Evolutionary conservation across 768 basidiomycete genomes (phyloP).

Genomic region (Leccinum disarticulatum): DNA sequence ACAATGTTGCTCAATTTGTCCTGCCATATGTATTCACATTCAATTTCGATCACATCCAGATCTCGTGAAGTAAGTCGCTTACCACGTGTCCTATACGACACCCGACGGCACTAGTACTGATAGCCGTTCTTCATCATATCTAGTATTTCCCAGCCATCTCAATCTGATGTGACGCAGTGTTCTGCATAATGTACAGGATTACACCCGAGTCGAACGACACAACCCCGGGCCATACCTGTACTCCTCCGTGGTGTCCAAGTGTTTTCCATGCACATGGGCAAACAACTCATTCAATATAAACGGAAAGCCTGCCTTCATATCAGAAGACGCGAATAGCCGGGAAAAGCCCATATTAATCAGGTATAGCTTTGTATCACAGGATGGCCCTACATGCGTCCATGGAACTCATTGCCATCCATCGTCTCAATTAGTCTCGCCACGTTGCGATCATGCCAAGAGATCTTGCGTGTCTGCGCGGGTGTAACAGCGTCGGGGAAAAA

Average conservation of each 20-base stretch:
- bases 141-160: not conserved
- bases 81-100: not conserved
- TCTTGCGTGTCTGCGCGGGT: not conserved
- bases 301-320: no score
- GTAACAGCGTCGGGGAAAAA: not conserved
- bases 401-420: not conserved
- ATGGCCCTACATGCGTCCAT: not conserved
- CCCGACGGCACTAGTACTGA: not conserved
- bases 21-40: no score
- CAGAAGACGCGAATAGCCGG: not conserved
- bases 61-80: not conserved
- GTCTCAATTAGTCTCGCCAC: not conserved
- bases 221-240: not conserved
- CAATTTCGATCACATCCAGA: not conserved
- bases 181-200: not conserved
- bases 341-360: not conserved
- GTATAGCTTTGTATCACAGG: slow-evolving; percentile 1
- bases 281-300: not conserved
- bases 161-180: not conserved
- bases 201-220: no score
- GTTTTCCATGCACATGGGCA: not conserved
- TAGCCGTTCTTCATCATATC: not conserved
- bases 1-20: no score
- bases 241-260: not conserved
- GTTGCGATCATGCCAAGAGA: not conserved